Conservation (phyloP, 208 protist genomes). For the Acanthamoeba castellanii region DNA sequence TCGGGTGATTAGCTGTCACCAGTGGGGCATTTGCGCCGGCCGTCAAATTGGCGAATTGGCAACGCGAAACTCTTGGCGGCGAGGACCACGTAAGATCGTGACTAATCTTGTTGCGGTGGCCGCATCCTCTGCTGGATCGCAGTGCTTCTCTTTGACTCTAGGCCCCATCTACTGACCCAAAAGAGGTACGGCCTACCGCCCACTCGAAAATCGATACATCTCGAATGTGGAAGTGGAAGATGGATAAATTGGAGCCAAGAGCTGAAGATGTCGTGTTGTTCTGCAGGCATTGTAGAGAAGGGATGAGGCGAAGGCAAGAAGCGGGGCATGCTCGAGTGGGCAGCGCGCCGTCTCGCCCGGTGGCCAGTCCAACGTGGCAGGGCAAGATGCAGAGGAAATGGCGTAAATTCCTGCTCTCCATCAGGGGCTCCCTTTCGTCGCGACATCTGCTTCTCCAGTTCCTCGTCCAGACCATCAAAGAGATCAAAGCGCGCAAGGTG, state of each 20-base stretch:
- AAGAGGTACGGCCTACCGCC: too few species aligned
- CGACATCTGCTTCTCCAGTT: slow-evolving; percentile 43
- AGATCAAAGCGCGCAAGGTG: slow-evolving; percentile 39
- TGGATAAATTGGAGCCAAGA: too few species aligned
- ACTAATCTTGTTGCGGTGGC: not conserved
- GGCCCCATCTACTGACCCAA: too few species aligned
- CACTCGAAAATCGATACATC: too few species aligned
- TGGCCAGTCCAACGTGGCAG: not conserved
- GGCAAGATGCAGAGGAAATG: slow-evolving; percentile 49
- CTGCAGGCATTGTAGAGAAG: too few species aligned
- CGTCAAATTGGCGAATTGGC: too few species aligned
- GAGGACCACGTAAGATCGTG: not conserved
- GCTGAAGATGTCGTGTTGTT: too few species aligned
- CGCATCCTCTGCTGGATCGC: not conserved
- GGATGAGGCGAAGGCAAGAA: not conserved
- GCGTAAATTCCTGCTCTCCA: slow-evolving; percentile 29
- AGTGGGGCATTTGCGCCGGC: too few species aligned
- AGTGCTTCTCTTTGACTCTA: too few species aligned
- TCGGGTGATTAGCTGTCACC: too few species aligned
- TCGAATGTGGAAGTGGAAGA: too few species aligned
- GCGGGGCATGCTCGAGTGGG: not conserved
- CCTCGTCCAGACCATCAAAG: slow-evolving; percentile 29
- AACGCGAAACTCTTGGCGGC: too few species aligned
- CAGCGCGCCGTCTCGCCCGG: not conserved
- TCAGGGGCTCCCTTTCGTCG: slow-evolving; percentile 2